Evolutionary conservation across 257 asterid genomes (phyloP).

Genomic region (Ilex aquifolium): DNA sequence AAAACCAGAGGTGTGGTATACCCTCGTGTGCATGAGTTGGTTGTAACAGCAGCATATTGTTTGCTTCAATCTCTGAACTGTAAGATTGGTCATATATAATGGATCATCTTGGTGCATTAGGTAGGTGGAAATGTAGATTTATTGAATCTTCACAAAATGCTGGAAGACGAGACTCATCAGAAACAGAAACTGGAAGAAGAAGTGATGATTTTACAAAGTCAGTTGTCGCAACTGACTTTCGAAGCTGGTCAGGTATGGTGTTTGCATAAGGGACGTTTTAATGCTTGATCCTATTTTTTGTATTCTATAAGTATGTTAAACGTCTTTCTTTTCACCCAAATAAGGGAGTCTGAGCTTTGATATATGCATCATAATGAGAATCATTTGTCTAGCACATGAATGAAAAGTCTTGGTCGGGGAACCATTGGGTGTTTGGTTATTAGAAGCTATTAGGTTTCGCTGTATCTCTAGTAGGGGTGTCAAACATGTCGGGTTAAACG

Average conservation of each 20-base stretch:
- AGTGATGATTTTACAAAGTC: conserved; percentile 68
- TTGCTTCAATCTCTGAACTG: conserved; percentile 14
- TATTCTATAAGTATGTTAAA: too few relatives aligned
- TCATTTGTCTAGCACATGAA: too few relatives aligned
- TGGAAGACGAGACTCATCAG: conserved; percentile 77
- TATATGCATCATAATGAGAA: too few relatives aligned
- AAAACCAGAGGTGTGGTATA: conserved; percentile 46
- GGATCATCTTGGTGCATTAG: conserved; percentile 44
- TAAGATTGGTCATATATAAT: conserved; percentile 24
- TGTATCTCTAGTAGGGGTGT: too few relatives aligned
- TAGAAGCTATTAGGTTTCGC: too few relatives aligned
- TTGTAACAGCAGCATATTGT: conserved; percentile 4
- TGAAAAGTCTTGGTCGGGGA: too few relatives aligned
- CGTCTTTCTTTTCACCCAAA: too few relatives aligned
- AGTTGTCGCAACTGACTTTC: conserved; percentile 55
- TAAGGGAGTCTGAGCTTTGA: too few relatives aligned
- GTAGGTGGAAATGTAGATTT: conserved; percentile 56
- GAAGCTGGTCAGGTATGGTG: conserved; percentile 72
- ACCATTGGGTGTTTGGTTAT: too few relatives aligned
- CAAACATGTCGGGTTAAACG: too few relatives aligned
- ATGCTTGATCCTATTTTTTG: conserved; percentile 9
- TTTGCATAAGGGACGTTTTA: conserved; percentile 3
- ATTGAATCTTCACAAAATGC: conserved; percentile 52
- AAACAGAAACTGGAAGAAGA: conserved; percentile 93
- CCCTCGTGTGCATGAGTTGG: conserved; percentile 9